Base-by-base conservation (phyloP, 1,284 basidiomycete species). In the Fomitopsis palustris region DNA sequence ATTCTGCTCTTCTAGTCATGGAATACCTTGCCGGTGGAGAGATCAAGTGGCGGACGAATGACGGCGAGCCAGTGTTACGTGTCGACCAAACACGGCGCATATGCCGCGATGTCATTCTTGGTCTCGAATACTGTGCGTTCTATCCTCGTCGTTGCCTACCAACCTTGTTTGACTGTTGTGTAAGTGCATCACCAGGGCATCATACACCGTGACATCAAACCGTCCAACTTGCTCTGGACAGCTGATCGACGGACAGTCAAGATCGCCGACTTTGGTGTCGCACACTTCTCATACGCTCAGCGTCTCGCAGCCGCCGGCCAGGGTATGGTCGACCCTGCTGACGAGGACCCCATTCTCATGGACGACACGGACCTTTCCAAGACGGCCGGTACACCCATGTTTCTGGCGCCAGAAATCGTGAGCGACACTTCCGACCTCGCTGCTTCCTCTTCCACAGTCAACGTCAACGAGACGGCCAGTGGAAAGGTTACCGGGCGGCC, bases 191-290 rank as follows among this genome's bases (percentile, higher is more conserved):
- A 92, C 69, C 94, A 98, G 71, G 96, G 96, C 38, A 98, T 99
- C 74, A 98, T 99, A 55, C 97, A 99, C 75, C 93, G 97, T 59
- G 97, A 99, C 75, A 98, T 99, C 79, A 99, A 99, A 74, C 97
- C 97, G 12, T 95, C 94, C 60, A 99, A 99, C 73, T 85, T 99
- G 37, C 83, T 99, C 17, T 95, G 92, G 86, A 91, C 92, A 17
- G 81, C 82, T 37, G 89, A 95, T 74, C 86, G 89, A 51, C 81
- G 82, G 59, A 86, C 83, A 58, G 95, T 98, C 77, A 99, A 99
- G 76, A 99, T 99, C 63, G 95, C 92, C 23, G 94, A 96, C 76
- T 99, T 99, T 75, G 96, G 97, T 57, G 95, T 97, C 58, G 96
- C 95, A 9, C 95, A 97, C 72, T 95, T 96, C 73, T 96, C 93